Evolutionary conservation across 805 yeast genomes (phyloP).

Genomic region (Metschnikowia reukaufii): DNA sequence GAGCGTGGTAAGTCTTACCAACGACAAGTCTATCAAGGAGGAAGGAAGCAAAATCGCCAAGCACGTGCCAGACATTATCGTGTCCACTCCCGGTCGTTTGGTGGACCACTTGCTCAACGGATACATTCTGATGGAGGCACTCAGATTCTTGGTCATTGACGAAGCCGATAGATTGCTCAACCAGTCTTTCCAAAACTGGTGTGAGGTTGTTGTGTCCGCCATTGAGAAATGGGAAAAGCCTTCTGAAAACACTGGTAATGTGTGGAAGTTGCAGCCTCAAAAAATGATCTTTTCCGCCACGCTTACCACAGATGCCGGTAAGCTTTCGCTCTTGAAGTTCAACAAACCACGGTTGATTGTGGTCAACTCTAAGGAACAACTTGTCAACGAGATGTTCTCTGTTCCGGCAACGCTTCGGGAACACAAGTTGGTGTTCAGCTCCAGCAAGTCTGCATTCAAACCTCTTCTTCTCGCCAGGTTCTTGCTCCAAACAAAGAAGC

Average conservation of each 20-base stretch:
- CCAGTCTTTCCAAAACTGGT: constrained; percentile 94
- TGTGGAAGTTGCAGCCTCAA: constrained; percentile 45
- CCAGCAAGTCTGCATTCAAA: constrained; percentile 49
- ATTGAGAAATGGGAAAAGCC: constrained; percentile 24
- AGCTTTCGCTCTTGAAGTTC: constrained; percentile 69
- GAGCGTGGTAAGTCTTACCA: constrained; percentile 59
- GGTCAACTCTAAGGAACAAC: constrained; percentile 55
- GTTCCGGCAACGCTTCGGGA: constrained; percentile 57
- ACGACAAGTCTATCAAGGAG: constrained; percentile 52
- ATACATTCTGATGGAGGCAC: constrained; percentile 47
- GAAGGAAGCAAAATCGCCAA: constrained; percentile 54
- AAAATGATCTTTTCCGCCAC: constrained; percentile 90
- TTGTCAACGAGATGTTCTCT: constrained; percentile 57
- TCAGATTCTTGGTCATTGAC: constrained; percentile 69
- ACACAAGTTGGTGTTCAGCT: constrained; percentile 40
- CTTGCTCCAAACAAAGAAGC: constrained; percentile 35
- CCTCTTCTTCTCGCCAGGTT: constrained; percentile 72
- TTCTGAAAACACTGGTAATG: constrained; percentile 25
- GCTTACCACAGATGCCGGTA: constrained; percentile 88
- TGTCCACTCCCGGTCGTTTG: constrained; percentile 76
- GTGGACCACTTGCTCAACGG: constrained; percentile 65
- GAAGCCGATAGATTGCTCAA: constrained; percentile 82
- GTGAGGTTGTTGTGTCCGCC: constrained; percentile 50
- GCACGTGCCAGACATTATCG: constrained; percentile 62
- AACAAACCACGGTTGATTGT: constrained; percentile 70